Conservation (phyloP, 768 basidiomycete species). For the Pleurotus eryngii region DNA sequence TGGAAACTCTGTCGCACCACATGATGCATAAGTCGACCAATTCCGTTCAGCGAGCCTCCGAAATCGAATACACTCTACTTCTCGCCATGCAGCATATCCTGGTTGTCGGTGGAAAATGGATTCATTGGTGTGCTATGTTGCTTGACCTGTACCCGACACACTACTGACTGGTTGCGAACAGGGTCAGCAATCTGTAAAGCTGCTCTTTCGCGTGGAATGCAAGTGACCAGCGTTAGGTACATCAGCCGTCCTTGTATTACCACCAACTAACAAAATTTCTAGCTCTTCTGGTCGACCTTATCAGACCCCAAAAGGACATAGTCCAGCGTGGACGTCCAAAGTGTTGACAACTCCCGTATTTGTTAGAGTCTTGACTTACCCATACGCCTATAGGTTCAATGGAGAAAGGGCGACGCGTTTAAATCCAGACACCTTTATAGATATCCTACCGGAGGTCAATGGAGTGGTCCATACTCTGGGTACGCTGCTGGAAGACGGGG, state of each 20-base stretch:
- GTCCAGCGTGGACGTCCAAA: conserved; percentile 80
- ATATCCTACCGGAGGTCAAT: conserved; percentile 60
- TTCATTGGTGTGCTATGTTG: conserved; percentile 68
- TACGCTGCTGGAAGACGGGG: conserved; percentile 75
- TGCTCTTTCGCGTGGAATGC: conserved; percentile 80
- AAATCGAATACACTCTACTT: conserved; percentile 14
- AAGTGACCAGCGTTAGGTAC: conserved; percentile 89
- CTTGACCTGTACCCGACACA: not conserved
- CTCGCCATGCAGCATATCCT: conserved; percentile 55
- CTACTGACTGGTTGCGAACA: conserved; percentile 26
- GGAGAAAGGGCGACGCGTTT: conserved; percentile 85
- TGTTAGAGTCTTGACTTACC: conserved; percentile 12
- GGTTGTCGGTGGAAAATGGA: conserved; percentile 96
- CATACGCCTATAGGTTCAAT: conserved; percentile 62
- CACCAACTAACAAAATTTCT: not conserved
- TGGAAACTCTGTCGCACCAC: not conserved
- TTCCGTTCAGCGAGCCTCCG: not conserved
- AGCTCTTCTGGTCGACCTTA: conserved; percentile 89
- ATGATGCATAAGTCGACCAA: not conserved
- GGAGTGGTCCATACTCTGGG: conserved; percentile 95
- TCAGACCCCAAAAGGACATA: conserved; percentile 84
- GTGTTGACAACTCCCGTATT: conserved; percentile 35
- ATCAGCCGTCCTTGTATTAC: not conserved
- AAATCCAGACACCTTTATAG: conserved; percentile 65
- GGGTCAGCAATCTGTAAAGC: conserved; percentile 91